phyloP scores from a whole-genome alignment of 208 protist species.

The Endotrypanum monterogeii region DNA sequence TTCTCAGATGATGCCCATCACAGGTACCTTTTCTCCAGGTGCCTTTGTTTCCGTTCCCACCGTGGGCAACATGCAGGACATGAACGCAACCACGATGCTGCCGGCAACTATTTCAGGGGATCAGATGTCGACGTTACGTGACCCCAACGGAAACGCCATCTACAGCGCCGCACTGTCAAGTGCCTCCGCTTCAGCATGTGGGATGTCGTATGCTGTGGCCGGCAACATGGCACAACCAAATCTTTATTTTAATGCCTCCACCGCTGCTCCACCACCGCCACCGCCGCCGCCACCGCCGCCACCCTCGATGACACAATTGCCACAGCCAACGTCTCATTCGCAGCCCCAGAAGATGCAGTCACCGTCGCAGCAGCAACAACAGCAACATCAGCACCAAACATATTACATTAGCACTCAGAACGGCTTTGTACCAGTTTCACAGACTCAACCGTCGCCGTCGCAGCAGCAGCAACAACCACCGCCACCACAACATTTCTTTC shows the following conservation, averaged over 20 bases:
- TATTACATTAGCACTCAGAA: conserved; percentile 8
- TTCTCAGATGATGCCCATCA: conserved; percentile 7
- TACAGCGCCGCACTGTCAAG: conserved; percentile 4
- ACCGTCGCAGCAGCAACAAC: not conserved
- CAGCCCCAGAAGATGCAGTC: no score
- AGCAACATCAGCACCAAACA: conserved; percentile 9
- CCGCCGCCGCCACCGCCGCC: not conserved
- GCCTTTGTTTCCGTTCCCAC: conserved; percentile 16
- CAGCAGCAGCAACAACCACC: not conserved
- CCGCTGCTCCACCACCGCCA: not conserved
- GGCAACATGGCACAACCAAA: not conserved
- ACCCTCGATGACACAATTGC: not conserved
- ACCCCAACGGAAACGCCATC: conserved; percentile 15
- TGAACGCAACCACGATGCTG: conserved; percentile 12
- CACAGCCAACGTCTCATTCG: conserved; percentile 1
- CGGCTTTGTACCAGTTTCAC: not conserved
- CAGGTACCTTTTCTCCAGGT: conserved; percentile 6
- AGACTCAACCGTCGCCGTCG: not conserved
- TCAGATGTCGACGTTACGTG: conserved; percentile 15
- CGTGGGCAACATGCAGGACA: conserved; percentile 4
- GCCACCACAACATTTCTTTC: not conserved
- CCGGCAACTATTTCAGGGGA: not conserved
- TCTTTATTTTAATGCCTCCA: not conserved
- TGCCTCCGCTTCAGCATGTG: not conserved
- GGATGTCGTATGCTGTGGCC: conserved; percentile 14